phyloP scores from a whole-genome alignment of 2,329 filamentous ascomycete genomes.

The Neopestalotiopsis rosae region DNA sequence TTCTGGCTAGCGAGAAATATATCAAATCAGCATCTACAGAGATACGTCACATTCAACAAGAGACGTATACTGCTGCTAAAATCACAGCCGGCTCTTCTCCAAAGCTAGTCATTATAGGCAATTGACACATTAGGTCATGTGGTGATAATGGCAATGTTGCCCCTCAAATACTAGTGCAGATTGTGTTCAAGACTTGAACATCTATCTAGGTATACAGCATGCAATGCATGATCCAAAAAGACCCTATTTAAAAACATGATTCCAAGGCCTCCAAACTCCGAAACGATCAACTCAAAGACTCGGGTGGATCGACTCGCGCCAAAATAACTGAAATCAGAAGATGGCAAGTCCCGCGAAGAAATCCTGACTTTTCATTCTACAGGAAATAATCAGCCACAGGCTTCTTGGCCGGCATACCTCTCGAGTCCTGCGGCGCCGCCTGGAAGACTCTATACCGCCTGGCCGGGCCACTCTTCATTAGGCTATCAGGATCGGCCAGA shows the following conservation, averaged over 20 bases:
- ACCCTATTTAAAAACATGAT: background rate
- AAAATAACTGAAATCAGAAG: background rate
- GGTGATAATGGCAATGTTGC: too few relatives aligned
- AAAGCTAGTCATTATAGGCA: too few relatives aligned
- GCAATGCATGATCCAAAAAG: background rate
- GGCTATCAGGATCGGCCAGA: conserved; percentile 52
- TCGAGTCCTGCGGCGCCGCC: conserved; percentile 91
- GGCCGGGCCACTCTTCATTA: conserved; percentile 71
- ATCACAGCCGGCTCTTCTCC: background rate
- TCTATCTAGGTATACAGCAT: background rate
- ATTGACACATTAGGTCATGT: too few relatives aligned
- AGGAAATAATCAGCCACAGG: conserved; percentile 97
- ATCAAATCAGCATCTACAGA: too few relatives aligned
- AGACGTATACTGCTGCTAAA: background rate
- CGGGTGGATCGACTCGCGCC: background rate
- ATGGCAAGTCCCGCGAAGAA: background rate
- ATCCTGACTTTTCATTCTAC: conserved; percentile 38
- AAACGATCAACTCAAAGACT: background rate
- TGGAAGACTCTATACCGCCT: conserved; percentile 94
- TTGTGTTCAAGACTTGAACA: background rate
- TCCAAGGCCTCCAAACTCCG: conserved; percentile 5
- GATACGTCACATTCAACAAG: background rate
- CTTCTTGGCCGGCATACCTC: conserved; percentile 99
- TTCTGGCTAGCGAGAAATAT: background rate
- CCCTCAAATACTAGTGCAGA: background rate